Conservation (phyloP, 768 basidiomycete genomes). For the Mycena leptocephala region DNA sequence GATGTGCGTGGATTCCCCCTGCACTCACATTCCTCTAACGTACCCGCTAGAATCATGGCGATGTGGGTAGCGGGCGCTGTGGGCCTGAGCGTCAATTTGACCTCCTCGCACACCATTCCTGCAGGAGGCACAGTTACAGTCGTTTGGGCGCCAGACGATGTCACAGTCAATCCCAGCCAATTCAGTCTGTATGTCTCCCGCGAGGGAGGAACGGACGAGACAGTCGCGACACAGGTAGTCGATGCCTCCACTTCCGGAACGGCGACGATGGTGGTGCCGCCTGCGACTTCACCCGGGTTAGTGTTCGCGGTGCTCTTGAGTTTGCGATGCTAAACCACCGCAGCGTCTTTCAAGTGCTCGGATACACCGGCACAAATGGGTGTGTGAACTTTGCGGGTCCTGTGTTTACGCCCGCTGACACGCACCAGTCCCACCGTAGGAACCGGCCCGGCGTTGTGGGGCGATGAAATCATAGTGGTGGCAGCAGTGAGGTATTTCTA, state of each 20-base stretch:
- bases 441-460: neutral
- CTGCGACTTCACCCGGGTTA: neutral
- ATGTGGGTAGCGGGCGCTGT: constrained; percentile 1
- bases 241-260: constrained; percentile 1
- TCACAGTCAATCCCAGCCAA: neutral
- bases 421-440: neutral
- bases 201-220: neutral
- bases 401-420: neutral
- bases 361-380: neutral
- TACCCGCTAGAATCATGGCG: neutral
- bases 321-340: neutral
- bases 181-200: neutral
- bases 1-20: neutral
- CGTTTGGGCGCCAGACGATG: neutral
- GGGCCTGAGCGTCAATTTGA: constrained; percentile 1
- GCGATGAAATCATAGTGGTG: neutral
- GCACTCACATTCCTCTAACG: neutral
- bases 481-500: neutral
- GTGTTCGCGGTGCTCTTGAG: neutral
- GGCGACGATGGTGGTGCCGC: neutral
- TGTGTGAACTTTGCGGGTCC: neutral
- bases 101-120: neutral
- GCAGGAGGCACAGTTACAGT: neutral
- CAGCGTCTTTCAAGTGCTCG: neutral
- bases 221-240: neutral